Percentiles rank a stretch among this genome's conserved stretches.
These are phyloP conservation scores for Tuber magnatum DNA, from an alignment of 495 filamentous ascomycete species.

Conservation along the genomic window DNA sequence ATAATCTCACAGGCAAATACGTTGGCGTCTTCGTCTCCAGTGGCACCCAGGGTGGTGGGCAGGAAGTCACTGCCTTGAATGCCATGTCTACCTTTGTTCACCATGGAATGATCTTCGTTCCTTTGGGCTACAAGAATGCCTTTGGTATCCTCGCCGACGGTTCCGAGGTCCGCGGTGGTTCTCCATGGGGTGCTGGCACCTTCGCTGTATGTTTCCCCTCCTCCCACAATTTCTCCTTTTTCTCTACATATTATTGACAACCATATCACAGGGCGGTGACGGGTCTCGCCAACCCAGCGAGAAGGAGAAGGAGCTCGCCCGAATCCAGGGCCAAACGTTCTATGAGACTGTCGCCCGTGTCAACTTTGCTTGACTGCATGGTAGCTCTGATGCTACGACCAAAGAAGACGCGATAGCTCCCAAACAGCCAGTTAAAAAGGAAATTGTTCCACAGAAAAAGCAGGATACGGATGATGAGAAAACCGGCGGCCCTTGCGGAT, in stretches of 20 bases:
- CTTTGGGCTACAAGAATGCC: slow-evolving; percentile 79
- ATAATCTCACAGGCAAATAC: slow-evolving; percentile 60
- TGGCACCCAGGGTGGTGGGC: slow-evolving; percentile 75
- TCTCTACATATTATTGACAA: slow-evolving; percentile 11
- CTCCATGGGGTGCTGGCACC: slow-evolving; percentile 90
- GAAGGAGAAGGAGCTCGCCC: slow-evolving; percentile 70
- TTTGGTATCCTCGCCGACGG: slow-evolving; percentile 64
- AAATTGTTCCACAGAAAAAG: slow-evolving; percentile 39
- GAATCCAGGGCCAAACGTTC: slow-evolving; percentile 76
- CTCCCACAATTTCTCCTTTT: not conserved
- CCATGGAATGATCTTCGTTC: slow-evolving; percentile 93
- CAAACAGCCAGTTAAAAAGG: slow-evolving; percentile 33
- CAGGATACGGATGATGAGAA: slow-evolving; percentile 38
- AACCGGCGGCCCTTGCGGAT: slow-evolving; percentile 59
- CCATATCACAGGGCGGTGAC: slow-evolving; percentile 49
- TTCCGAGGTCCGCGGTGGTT: slow-evolving; percentile 72
- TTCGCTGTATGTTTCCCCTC: slow-evolving; percentile 56
- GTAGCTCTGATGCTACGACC: slow-evolving; percentile 43
- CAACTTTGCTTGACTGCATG: slow-evolving; percentile 78
- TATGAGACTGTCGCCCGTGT: slow-evolving; percentile 69
- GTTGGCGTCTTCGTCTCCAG: slow-evolving; percentile 88
- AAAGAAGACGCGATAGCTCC: slow-evolving; percentile 31
- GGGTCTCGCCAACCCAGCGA: slow-evolving; percentile 72
- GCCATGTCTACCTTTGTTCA: slow-evolving; percentile 82
- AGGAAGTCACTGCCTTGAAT: slow-evolving; percentile 78